phyloP scores from a whole-genome alignment of 2,329 filamentous ascomycete genomes.

The Aspergillus sp. region DNA sequence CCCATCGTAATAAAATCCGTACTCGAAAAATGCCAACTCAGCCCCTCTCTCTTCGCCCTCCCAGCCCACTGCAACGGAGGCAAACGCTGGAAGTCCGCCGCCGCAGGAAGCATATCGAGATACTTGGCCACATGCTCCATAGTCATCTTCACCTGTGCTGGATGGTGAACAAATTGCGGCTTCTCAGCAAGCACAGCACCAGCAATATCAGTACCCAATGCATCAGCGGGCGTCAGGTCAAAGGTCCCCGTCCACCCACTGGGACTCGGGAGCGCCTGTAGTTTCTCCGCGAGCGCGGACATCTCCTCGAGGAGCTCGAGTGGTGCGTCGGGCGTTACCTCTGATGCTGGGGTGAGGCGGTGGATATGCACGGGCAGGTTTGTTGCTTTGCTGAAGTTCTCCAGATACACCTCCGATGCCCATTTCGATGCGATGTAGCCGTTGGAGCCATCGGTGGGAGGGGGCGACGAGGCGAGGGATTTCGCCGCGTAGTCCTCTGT shows the following conservation, averaged over 20 bases:
- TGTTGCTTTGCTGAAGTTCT: constrained; percentile 19
- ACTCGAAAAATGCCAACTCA: neutral
- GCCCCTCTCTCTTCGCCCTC: neutral
- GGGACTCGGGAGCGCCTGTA: neutral
- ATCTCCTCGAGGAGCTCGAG: neutral
- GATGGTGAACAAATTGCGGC: neutral
- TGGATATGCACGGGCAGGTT: constrained; percentile 28
- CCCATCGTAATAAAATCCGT: neutral
- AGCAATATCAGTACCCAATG: neutral
- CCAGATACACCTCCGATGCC: constrained; percentile 40
- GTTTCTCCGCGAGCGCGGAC: neutral
- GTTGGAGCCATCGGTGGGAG: constrained; percentile 27
- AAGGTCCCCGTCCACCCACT: neutral
- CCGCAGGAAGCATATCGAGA: neutral
- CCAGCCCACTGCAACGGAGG: neutral
- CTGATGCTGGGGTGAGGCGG: constrained; percentile 17
- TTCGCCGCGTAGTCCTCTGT: constrained; percentile 8
- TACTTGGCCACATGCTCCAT: neutral
- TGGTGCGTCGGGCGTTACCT: neutral
- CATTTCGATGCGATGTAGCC: constrained; percentile 43
- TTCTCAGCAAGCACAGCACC: neutral
- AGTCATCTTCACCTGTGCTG: neutral
- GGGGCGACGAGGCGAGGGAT: constrained; percentile 8
- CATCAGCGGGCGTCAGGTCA: neutral
- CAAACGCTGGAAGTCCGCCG: neutral